Evolutionary conservation across 1,284 basidiomycete genomes (phyloP).

Genomic region (Cryptococcus deneoformans): DNA sequence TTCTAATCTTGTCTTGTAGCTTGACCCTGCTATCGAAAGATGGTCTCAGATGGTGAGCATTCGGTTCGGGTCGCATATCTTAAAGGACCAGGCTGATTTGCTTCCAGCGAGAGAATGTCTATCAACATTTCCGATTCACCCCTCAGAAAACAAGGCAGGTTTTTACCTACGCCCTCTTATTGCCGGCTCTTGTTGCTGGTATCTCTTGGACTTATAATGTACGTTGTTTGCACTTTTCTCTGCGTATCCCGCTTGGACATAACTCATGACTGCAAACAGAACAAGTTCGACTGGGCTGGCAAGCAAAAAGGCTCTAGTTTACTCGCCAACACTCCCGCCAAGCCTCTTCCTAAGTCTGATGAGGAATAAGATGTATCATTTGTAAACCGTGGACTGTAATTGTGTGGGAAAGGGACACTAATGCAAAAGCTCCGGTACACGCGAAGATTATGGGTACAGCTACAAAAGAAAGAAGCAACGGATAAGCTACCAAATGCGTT

Average conservation of each 20-base stretch:
- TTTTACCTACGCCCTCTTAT: conserved; percentile 32
- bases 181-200: conserved; percentile 38
- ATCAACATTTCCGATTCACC: conserved; percentile 75
- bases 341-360: conserved; percentile 13
- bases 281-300: conserved; percentile 44
- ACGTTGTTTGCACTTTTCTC: not conserved
- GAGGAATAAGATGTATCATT: conserved; percentile 11
- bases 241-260: too few species aligned
- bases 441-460: not conserved
- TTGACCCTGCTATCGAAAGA: conserved; percentile 75
- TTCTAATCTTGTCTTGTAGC: conserved; percentile 47
- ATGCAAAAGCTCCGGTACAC: not conserved
- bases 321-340: conserved; percentile 18
- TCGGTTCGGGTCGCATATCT: not conserved
- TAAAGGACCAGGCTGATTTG: not conserved
- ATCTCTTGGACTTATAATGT: conserved; percentile 10
- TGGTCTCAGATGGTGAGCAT: conserved; percentile 68
- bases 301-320: conserved; percentile 38
- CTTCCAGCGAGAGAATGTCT: conserved; percentile 70
- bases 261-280: conserved; percentile 10
- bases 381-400: not conserved
- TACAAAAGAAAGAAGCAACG: too few species aligned
- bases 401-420: not conserved
- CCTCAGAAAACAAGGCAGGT: conserved; percentile 53
- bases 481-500: conserved; percentile 70